Evolutionary conservation across 2,329 filamentous ascomycete species (phyloP), one percentile per base, ranked within the genome.

Genomic region (Sclerotinia subarctica): DNA sequence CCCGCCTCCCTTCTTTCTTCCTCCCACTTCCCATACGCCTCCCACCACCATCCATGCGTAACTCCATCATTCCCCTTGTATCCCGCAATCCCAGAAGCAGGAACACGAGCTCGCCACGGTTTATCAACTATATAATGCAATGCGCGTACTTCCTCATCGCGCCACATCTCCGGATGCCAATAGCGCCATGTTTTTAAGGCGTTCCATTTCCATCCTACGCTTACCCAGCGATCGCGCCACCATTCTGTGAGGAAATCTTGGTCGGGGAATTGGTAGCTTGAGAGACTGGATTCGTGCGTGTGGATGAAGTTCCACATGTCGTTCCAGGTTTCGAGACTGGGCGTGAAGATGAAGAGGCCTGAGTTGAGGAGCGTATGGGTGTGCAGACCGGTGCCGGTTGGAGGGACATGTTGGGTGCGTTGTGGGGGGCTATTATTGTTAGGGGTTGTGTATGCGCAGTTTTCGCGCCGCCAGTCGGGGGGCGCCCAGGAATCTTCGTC

Each of bases 401-500:
- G 6, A 13, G 54, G 54, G 3, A 58, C 54, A n/a, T 17, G 13
- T 26, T 24, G 21, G 7, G 19, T n/a, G n/a, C 7, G 21, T 24
- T 42, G 19, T 1, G 17, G 2, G 21, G 44, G 19, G 7, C 10
- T 5, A 44, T 21, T 8, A 44, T 21, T 17, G 11, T 17, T 32
- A 1, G 44, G 21, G 7, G 44, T 35, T 3, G n/a, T 84, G 74
- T 84, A 87, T 67, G 83, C 85, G 76, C 86, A 88, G 78, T 86
- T 82, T 46, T 77, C 74, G 7, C 81, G 81, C 8, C 80, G 75
- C 87, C 91, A 96, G 77, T 91, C 80, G 51, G 80, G 77, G 0
- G 92, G 92, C 0, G 54, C 54, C 54, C 94, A 91, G 29, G 84
- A 75, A 77, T 91, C 92, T 83, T 69, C 1, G 0, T 92, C 81